These are phyloP conservation scores for Asterionellopsis glacialis DNA, from an alignment of 108 stramenopile species.

Conservation along the genomic window DNA sequence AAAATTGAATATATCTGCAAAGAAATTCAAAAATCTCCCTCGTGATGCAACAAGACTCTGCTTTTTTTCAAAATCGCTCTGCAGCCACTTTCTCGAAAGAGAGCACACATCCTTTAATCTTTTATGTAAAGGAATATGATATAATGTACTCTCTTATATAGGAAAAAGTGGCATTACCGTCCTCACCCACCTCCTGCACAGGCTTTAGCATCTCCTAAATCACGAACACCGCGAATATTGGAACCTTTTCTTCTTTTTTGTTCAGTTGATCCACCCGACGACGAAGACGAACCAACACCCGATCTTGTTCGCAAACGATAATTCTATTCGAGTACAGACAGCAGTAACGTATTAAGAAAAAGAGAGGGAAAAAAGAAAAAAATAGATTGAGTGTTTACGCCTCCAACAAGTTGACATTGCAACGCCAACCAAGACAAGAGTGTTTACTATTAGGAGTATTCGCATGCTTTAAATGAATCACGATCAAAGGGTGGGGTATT, in stretches of 20 bases:
- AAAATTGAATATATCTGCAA: too few relatives aligned
- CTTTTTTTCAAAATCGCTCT: too few relatives aligned
- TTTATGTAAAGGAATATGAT: too few relatives aligned
- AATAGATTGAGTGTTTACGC: neutral
- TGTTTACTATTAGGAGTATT: neutral
- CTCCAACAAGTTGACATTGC: neutral
- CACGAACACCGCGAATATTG: neutral
- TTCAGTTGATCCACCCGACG: neutral
- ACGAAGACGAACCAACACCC: neutral
- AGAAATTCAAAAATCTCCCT: too few relatives aligned
- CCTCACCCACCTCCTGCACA: neutral
- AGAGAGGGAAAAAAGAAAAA: neutral
- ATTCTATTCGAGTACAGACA: neutral
- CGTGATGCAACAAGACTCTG: too few relatives aligned
- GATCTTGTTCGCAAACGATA: neutral
- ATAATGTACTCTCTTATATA: too few relatives aligned
- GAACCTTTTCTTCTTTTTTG: neutral
- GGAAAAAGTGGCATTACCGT: slow-evolving; percentile 2
- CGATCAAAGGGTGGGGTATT: too few relatives aligned
- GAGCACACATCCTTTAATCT: too few relatives aligned
- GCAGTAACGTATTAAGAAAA: neutral
- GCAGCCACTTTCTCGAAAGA: too few relatives aligned
- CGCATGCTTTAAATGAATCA: neutral
- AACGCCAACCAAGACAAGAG: neutral
- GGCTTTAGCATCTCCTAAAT: slow-evolving; percentile 1